Percentiles rank a stretch among this genome's conserved stretches.
Evolutionary conservation across 2,329 filamentous ascomycete species (phyloP).

Genomic region (Nigrospora osmanthi): DNA sequence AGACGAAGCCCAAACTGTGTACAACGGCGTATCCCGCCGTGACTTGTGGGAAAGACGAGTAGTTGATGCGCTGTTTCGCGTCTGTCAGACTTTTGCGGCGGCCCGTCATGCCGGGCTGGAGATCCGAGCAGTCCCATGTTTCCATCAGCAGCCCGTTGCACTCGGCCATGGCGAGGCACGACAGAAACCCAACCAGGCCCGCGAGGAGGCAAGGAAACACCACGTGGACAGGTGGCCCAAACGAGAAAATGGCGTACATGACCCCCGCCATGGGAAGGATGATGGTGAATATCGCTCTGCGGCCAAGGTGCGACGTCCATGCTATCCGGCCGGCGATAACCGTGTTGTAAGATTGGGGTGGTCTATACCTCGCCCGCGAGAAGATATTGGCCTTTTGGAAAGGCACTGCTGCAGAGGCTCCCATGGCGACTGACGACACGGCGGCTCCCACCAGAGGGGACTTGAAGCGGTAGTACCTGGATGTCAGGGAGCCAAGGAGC

Average conservation of each 20-base stretch:
- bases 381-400: conserved; percentile 66
- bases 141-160: conserved; percentile 75
- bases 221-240: conserved; percentile 51
- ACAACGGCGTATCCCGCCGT: conserved; percentile 62
- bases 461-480: conserved; percentile 55
- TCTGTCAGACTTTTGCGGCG: conserved; percentile 35
- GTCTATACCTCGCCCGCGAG: conserved; percentile 53
- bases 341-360: conserved; percentile 56
- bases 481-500: conserved; percentile 64
- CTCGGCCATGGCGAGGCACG: conserved; percentile 66
- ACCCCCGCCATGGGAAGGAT: conserved; percentile 59
- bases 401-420: conserved; percentile 62
- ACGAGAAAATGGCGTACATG: conserved; percentile 59
- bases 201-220: conserved; percentile 61
- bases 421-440: conserved; percentile 58
- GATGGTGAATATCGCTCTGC: conserved; percentile 60
- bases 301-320: conserved; percentile 66
- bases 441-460: conserved; percentile 60
- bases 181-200: conserved; percentile 59
- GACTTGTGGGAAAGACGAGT: conserved; percentile 68
- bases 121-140: conserved; percentile 71
- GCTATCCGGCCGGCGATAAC: conserved; percentile 56
- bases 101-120: conserved; percentile 63
- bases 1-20: conserved; percentile 62
- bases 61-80: conserved; percentile 51